Percentiles rank a stretch among this genome's conserved stretches.
Evolutionary conservation across 2,329 filamentous ascomycete genomes (phyloP).

Genomic region (Neocatenulostroma microsporum): DNA sequence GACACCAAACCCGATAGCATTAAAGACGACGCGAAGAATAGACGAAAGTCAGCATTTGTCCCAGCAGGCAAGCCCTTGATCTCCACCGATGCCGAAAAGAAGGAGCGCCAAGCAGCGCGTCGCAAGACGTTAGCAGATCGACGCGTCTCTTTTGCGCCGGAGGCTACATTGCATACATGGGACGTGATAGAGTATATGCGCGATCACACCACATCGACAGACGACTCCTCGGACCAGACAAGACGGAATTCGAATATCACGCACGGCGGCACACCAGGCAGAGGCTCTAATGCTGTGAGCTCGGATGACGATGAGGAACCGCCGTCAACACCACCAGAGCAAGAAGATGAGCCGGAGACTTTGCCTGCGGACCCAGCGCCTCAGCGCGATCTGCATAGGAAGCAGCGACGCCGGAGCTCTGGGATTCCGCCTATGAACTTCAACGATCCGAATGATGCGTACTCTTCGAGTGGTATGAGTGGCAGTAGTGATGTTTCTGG

Average conservation of each 20-base stretch:
- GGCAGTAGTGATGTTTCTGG: conserved; percentile 40
- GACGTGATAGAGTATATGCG: conserved; percentile 85
- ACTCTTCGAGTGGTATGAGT: conserved; percentile 74
- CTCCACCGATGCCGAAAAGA: conserved; percentile 43
- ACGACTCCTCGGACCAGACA: conserved; percentile 62
- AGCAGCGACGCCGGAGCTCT: conserved; percentile 56
- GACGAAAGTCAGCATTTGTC: conserved; percentile 39
- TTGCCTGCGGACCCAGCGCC: conserved; percentile 51
- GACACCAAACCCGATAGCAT: conserved; percentile 64
- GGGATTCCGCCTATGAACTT: conserved; percentile 58
- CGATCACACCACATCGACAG: conserved; percentile 71
- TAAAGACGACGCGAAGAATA: conserved; percentile 24
- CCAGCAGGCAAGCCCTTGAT: conserved; percentile 47
- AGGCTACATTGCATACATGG: conserved; percentile 95
- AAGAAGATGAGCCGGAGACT: conserved; percentile 48
- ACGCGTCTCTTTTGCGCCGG: conserved; percentile 92
- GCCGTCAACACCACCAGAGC: conserved; percentile 56
- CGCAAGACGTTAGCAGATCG: conserved; percentile 70
- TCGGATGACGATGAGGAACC: conserved; percentile 49
- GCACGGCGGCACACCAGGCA: conserved; percentile 25
- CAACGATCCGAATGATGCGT: conserved; percentile 56
- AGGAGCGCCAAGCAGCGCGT: conserved; percentile 72
- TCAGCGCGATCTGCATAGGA: conserved; percentile 58
- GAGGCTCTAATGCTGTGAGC: conserved; percentile 27
- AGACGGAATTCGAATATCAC: conserved; percentile 60